These are phyloP conservation scores for Vigna trinervia DNA, from an alignment of 306 rosid species.

Conservation along the genomic window DNA sequence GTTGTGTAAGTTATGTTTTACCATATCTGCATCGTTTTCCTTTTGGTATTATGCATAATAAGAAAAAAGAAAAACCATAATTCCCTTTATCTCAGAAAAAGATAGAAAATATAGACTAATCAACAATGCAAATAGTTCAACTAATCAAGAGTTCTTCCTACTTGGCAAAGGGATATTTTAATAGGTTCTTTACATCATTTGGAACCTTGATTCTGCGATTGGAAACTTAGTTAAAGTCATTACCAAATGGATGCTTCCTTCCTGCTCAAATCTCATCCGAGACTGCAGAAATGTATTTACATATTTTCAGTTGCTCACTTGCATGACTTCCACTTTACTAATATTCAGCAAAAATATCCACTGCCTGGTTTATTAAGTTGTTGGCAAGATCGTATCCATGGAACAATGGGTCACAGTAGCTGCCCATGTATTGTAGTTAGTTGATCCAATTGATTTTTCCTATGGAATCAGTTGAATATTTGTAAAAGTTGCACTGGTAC, in stretches of 20 bases:
- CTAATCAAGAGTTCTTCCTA: constrained; percentile 25
- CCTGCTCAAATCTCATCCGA: neutral
- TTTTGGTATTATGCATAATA: neutral
- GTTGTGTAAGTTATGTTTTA: constrained; percentile 18
- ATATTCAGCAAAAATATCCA: too few relatives aligned
- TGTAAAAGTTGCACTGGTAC: too few relatives aligned
- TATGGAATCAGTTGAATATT: too few relatives aligned
- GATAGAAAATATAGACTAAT: constrained; percentile 10
- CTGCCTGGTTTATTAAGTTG: too few relatives aligned
- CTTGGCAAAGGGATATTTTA: neutral
- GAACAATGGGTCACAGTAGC: too few relatives aligned
- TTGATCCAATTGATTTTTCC: too few relatives aligned
- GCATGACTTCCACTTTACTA: neutral
- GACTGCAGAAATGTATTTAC: neutral
- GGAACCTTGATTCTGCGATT: constrained; percentile 30
- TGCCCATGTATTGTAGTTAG: too few relatives aligned
- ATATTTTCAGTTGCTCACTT: constrained; percentile 28
- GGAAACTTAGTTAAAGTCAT: constrained; percentile 29
- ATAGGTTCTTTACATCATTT: constrained; percentile 30
- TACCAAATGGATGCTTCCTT: constrained; percentile 29
- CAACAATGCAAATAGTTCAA: constrained; percentile 8
- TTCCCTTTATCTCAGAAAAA: neutral
- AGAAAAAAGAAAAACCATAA: neutral
- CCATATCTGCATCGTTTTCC: constrained; percentile 5
- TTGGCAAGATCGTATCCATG: too few relatives aligned